Percentiles rank a stretch among this genome's conserved stretches.
These are phyloP conservation scores for Populus euphratica DNA, from an alignment of 345 rosid genomes.

Conservation along the genomic window DNA sequence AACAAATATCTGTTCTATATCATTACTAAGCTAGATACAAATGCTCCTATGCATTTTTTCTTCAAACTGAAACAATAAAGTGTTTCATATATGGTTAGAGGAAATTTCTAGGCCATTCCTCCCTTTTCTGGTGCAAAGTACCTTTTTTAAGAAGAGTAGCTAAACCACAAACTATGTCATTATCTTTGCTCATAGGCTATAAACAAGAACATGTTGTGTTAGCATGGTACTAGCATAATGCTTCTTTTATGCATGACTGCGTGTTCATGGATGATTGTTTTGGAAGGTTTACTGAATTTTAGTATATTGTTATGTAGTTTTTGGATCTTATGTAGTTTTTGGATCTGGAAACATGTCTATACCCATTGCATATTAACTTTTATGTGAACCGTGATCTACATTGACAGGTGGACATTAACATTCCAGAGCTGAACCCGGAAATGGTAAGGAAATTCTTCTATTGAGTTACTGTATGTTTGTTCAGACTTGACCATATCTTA, in stretches of 20 bases:
- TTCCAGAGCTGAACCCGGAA: conserved; percentile 93
- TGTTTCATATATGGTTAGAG: too few relatives aligned
- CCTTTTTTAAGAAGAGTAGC: too few relatives aligned
- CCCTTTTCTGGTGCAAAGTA: too few relatives aligned
- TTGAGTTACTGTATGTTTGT: conserved; percentile 1
- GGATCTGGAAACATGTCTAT: background rate
- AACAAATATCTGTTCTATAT: too few relatives aligned
- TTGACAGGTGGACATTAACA: conserved; percentile 82
- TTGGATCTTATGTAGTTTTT: background rate
- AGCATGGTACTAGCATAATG: too few relatives aligned
- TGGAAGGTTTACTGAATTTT: background rate
- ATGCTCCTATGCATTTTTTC: too few relatives aligned
- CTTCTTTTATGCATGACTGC: too few relatives aligned
- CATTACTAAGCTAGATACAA: too few relatives aligned
- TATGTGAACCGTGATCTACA: conserved; percentile 11
- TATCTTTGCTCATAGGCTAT: background rate
- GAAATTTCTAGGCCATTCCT: too few relatives aligned
- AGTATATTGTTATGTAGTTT: background rate
- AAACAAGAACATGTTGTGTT: too few relatives aligned
- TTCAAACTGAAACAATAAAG: too few relatives aligned
- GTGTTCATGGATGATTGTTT: too few relatives aligned
- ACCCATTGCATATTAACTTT: background rate
- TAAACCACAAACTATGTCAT: background rate
- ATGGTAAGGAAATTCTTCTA: conserved; percentile 49
- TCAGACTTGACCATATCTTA: conserved; percentile 18